Percentiles rank a stretch among this genome's conserved stretches.
phyloP scores from a whole-genome alignment of 495 filamentous ascomycete species.

The Glonium stellatum region DNA sequence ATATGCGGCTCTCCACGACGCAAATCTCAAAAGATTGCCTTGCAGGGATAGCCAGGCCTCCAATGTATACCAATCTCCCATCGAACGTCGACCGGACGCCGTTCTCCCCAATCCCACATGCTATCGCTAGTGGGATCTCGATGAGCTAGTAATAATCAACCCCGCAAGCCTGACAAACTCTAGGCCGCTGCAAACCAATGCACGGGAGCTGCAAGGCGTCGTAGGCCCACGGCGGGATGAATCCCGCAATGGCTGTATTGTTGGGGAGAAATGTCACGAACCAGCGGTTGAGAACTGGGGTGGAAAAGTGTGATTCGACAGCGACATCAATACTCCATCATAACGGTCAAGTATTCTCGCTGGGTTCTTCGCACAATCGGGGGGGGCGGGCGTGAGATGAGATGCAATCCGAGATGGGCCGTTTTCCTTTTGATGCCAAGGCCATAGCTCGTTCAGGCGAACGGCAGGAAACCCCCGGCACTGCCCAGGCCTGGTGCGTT shows the following conservation, averaged over 20 bases:
- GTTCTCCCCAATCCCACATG: too few relatives aligned
- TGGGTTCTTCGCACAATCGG: not conserved
- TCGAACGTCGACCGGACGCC: too few relatives aligned
- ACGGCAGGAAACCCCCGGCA: not conserved
- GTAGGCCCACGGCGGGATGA: not conserved
- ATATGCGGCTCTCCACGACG: too few relatives aligned
- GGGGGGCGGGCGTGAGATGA: not conserved
- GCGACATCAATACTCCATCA: conserved; percentile 3
- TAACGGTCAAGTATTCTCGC: not conserved
- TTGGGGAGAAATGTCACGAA: not conserved
- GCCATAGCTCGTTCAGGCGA: not conserved
- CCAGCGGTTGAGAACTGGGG: not conserved
- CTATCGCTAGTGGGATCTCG: too few relatives aligned
- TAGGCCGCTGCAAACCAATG: conserved; percentile 4
- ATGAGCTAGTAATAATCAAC: not conserved
- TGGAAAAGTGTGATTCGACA: not conserved
- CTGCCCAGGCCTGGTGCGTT: conserved; percentile 15
- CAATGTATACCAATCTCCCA: too few relatives aligned
- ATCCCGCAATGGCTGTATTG: conserved; percentile 6
- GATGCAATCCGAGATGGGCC: not conserved
- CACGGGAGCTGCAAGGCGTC: conserved; percentile 20
- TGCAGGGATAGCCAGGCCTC: too few relatives aligned
- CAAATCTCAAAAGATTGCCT: too few relatives aligned
- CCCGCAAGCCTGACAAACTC: conserved; percentile 1
- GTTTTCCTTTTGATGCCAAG: not conserved